phyloP scores from a whole-genome alignment of 768 basidiomycete genomes.

The Heimioporus sp. region DNA sequence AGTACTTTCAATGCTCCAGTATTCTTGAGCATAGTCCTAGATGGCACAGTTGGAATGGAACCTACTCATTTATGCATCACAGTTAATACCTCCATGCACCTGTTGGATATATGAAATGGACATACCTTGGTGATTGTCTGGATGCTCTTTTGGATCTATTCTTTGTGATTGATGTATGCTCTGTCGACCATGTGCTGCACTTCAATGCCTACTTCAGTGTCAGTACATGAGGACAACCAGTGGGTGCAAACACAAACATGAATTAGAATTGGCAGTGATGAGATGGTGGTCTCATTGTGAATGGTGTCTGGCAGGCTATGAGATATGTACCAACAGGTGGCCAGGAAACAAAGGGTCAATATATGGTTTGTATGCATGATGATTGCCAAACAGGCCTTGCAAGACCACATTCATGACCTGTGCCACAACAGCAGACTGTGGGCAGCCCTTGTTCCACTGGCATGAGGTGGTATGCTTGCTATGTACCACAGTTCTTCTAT shows the following conservation, averaged over 20 bases:
- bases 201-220: slow-evolving; percentile 60
- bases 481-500: slow-evolving; percentile 86
- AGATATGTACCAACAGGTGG: too few relatives aligned
- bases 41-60: slow-evolving; percentile 95
- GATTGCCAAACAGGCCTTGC: slow-evolving; percentile 77
- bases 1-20: slow-evolving; percentile 70
- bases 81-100: slow-evolving; percentile 45
- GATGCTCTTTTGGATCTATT: slow-evolving; percentile 93
- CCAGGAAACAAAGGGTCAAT: too few relatives aligned
- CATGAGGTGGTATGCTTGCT: slow-evolving; percentile 80
- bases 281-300: slow-evolving; percentile 77
- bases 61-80: slow-evolving; percentile 76
- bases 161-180: slow-evolving; percentile 76
- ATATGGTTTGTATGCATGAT: slow-evolving; percentile 77
- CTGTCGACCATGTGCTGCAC: slow-evolving; percentile 87
- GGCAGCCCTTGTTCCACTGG: slow-evolving; percentile 84
- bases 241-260: slow-evolving; percentile 51
- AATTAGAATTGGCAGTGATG: slow-evolving; percentile 91
- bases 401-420: slow-evolving; percentile 76
- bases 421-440: slow-evolving; percentile 73
- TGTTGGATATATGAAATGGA: slow-evolving; percentile 55
- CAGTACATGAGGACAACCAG: not conserved
- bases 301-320: slow-evolving; percentile 73
- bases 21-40: slow-evolving; percentile 86
- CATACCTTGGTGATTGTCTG: slow-evolving; percentile 75